Evolutionary conservation across 2,329 filamentous ascomycete species (phyloP), one percentile per base, ranked within the genome.

Genomic region (Nemania abortiva): DNA sequence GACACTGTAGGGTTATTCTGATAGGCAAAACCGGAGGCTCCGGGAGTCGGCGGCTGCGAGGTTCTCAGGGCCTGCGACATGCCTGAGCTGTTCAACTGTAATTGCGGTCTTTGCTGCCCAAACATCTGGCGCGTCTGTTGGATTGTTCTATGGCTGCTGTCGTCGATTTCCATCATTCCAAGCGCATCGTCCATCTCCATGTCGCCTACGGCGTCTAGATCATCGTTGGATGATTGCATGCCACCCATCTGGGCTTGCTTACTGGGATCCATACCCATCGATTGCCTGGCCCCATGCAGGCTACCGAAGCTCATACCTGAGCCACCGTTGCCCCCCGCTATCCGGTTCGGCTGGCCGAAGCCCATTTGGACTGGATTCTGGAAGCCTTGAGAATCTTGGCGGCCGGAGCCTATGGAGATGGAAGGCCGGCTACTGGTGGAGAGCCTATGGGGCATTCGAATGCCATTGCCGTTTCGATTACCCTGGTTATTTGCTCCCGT

Each of bases 1-100:
- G 96, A 99, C 20, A 98, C 95, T 0, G 95, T 98, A 18, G 95
- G 95, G 79, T 98, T 98, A 80, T 97, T 94, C 79, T 94, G 92
- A 73, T 97, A 90, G 58, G 90, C 90, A 76, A 95, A 94, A 75
- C 87, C 90, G 55, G 91, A 88, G 29, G 93, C 87, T 37, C 91
- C 91, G 1, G 95, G 95, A 0, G 95, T 98, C 3, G 92, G 90
- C 1, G 95, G 95, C 72, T 94, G 93, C 4, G 95, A 97, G 10
- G 90, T 93, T 66, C 93, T 91, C 68, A 98, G 87, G 15, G 92
- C 94, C 78, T 96, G 93, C 29, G 88, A 88, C 69, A 91, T 81
- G 54, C 91, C 92, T 22, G 94, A 90, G 75, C 93, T 91, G 77
- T 91, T 93, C 74, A 97, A 87, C 79, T 95, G 94, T 65, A 98